Conservation (phyloP, 192 early-diverging fungal genomes). For the Backusella tarrabulga region DNA sequence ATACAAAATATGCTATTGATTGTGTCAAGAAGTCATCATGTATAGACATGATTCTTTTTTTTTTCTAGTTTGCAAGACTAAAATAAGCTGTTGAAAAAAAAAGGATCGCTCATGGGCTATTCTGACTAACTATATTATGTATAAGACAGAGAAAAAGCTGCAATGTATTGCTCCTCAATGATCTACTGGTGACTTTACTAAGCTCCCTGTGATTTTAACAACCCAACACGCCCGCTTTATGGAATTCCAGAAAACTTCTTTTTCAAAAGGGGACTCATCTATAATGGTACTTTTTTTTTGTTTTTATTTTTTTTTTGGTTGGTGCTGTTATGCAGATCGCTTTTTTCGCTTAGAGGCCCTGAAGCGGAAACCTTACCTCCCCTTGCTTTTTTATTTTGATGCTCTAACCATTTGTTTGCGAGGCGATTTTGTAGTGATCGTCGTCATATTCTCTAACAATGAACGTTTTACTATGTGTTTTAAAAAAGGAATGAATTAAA, state of each 20-base stretch:
- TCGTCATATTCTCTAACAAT: too few relatives aligned
- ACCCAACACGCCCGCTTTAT: background rate
- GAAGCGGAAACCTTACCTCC: background rate
- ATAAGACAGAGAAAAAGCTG: background rate
- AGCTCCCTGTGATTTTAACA: background rate
- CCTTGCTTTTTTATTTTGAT: background rate
- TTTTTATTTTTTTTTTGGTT: too few relatives aligned
- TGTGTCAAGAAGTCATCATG: background rate
- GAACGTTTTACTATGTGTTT: background rate
- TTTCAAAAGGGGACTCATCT: background rate
- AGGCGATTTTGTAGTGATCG: background rate
- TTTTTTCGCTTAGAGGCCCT: background rate
- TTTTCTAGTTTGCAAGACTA: background rate
- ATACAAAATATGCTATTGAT: background rate
- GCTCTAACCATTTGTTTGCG: background rate
- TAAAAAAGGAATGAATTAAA: background rate
- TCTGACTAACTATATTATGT: background rate
- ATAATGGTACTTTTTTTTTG: background rate
- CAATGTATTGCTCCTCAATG: slow-evolving; percentile 8
- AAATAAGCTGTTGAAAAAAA: background rate
- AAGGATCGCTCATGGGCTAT: background rate
- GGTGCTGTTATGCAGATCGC: background rate
- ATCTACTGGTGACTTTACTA: background rate
- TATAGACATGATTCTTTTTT: background rate
- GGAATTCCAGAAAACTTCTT: slow-evolving; percentile 1